Conservation (phyloP, 129 eudicot species). For the Saposhnikovia divaricata region DNA sequence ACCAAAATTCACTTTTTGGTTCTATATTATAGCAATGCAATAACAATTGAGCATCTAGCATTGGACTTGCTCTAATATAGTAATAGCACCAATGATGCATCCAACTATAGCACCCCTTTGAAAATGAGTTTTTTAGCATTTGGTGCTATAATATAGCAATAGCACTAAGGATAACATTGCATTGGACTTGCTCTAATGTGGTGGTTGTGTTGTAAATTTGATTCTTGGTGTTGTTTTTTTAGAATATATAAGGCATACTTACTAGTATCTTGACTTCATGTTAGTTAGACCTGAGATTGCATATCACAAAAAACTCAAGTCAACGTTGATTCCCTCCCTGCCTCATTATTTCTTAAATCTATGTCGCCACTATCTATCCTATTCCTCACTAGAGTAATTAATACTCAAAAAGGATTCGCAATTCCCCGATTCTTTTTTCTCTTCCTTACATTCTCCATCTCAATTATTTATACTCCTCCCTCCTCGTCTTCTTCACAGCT, state of each 20-base stretch:
- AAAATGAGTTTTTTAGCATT: too few relatives aligned
- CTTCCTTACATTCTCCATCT: slow-evolving; percentile 72
- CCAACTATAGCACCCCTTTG: too few relatives aligned
- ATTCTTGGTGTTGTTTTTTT: slow-evolving; percentile 47
- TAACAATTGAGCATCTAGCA: too few relatives aligned
- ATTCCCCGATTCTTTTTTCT: slow-evolving; percentile 12
- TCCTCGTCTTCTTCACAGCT: slow-evolving; percentile 95
- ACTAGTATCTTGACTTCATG: slow-evolving; percentile 56
- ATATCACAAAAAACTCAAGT: slow-evolving; percentile 50
- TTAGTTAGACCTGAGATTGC: slow-evolving; percentile 51
- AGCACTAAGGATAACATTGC: too few relatives aligned
- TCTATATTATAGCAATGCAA: too few relatives aligned
- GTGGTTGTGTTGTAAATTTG: slow-evolving; percentile 28
- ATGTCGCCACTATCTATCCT: slow-evolving; percentile 16
- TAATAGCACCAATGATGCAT: too few relatives aligned
- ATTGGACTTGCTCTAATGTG: too few relatives aligned
- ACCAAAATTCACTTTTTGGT: too few relatives aligned
- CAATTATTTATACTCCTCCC: slow-evolving; percentile 23
- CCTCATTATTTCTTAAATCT: slow-evolving; percentile 33
- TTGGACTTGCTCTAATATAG: too few relatives aligned
- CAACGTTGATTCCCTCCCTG: slow-evolving; percentile 58
- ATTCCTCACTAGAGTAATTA: too few relatives aligned
- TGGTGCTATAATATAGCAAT: too few relatives aligned
- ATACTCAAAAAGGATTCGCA: too few relatives aligned
- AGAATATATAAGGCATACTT: slow-evolving; percentile 40